Conservation (phyloP, 208 protist genomes). For the Leishmania lainsoni region DNA sequence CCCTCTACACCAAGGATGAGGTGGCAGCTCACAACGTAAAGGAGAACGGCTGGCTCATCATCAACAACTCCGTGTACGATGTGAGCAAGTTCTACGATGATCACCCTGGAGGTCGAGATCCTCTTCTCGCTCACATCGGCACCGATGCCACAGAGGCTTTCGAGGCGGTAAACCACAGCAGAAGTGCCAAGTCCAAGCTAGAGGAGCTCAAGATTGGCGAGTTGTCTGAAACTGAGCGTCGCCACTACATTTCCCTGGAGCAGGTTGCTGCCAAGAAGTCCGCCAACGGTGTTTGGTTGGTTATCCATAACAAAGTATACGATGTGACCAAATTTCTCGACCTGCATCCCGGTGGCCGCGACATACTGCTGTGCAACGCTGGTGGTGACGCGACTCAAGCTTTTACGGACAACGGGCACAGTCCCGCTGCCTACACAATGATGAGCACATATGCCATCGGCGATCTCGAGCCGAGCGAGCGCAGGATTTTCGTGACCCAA, state of each 20-base stretch:
- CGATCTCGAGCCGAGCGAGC: constrained; percentile 48
- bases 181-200: constrained; percentile 44
- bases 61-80: constrained; percentile 80
- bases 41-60: constrained; percentile 72
- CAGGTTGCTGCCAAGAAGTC: constrained; percentile 46
- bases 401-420: constrained; percentile 75
- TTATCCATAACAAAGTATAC: constrained; percentile 89
- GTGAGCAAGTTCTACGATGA: constrained; percentile 78
- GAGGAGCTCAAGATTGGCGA: constrained; percentile 51
- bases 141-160: constrained; percentile 79
- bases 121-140: constrained; percentile 73
- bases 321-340: constrained; percentile 77
- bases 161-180: constrained; percentile 67
- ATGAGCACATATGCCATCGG: constrained; percentile 63
- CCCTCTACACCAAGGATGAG: constrained; percentile 46
- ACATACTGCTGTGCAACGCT: constrained; percentile 69
- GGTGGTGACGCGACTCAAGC: constrained; percentile 72
- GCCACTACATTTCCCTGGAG: constrained; percentile 39
- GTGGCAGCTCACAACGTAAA: constrained; percentile 65
- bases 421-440: constrained; percentile 56
- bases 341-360: constrained; percentile 79
- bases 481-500: constrained; percentile 21
- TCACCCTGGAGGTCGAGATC: constrained; percentile 80
- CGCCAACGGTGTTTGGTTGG: constrained; percentile 54
- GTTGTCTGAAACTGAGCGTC: constrained; percentile 40